These are phyloP conservation scores for Daldinia childiae DNA, from an alignment of 495 filamentous ascomycete species.

Conservation along the genomic window DNA sequence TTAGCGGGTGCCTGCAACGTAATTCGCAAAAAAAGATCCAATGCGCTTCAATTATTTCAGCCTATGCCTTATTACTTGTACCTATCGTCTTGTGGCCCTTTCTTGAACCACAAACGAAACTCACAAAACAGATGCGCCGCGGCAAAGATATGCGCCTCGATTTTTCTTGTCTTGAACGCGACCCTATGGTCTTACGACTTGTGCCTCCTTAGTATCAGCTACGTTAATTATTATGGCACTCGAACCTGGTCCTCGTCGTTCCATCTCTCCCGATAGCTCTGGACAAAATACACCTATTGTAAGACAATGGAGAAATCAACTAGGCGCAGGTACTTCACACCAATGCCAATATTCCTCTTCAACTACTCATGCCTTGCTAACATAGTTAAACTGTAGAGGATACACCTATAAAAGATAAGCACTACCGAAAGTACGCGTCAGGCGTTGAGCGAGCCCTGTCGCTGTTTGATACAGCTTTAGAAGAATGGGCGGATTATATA, in stretches of 20 bases:
- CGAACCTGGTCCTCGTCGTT: slow-evolving; percentile 72
- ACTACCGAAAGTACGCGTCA: slow-evolving; percentile 88
- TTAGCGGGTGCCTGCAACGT: slow-evolving; percentile 42
- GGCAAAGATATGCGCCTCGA: slow-evolving; percentile 42
- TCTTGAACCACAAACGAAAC: slow-evolving; percentile 2
- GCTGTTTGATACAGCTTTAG: slow-evolving; percentile 89
- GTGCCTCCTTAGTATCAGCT: slow-evolving; percentile 43
- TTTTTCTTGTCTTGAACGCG: slow-evolving; percentile 30
- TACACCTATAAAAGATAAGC: slow-evolving; percentile 82
- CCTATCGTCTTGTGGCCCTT: slow-evolving; percentile 24
- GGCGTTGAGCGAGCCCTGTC: slow-evolving; percentile 87
- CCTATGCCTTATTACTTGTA: neutral
- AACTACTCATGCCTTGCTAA: slow-evolving; percentile 20
- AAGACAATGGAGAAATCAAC: slow-evolving; percentile 66
- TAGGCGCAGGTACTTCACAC: slow-evolving; percentile 55
- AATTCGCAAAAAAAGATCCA: slow-evolving; percentile 31
- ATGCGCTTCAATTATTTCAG: slow-evolving; percentile 23
- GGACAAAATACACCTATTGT: slow-evolving; percentile 75
- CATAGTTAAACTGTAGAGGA: slow-evolving; percentile 60
- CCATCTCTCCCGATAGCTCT: slow-evolving; percentile 79
- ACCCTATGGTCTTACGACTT: slow-evolving; percentile 44
- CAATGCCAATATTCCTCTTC: neutral
- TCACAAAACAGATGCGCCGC: slow-evolving; percentile 29
- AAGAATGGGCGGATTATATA: slow-evolving; percentile 99
- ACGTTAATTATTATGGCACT: slow-evolving; percentile 70